Percentiles rank a stretch among this genome's conserved stretches.
Conservation (phyloP, 768 basidiomycete species). For the Tubosaeta sp. region DNA sequence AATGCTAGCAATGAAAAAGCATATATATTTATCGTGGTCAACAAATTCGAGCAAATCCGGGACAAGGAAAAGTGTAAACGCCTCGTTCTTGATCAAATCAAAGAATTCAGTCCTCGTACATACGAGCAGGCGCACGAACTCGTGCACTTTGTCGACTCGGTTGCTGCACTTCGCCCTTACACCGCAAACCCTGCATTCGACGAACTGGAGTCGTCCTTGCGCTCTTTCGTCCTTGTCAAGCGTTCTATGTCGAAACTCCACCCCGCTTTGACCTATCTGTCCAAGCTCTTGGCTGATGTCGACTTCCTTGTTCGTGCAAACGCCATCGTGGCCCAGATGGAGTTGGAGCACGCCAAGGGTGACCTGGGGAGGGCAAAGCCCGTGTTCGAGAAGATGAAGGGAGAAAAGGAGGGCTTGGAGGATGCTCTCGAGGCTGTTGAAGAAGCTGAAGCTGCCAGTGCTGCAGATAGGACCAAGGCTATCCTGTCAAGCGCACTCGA, state of each 20-base stretch:
- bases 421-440: conserved; percentile 75
- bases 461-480: conserved; percentile 50
- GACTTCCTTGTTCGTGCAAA: conserved; percentile 86
- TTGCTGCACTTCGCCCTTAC: conserved; percentile 62
- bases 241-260: conserved; percentile 94
- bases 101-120: conserved; percentile 85
- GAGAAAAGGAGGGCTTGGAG: conserved; percentile 68
- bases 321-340: conserved; percentile 75
- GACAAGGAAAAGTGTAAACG: conserved; percentile 92
- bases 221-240: conserved; percentile 94
- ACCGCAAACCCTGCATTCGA: conserved; percentile 70
- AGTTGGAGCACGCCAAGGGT: conserved; percentile 64
- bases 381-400: conserved; percentile 84
- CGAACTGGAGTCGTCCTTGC: conserved; percentile 82
- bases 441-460: conserved; percentile 59
- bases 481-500: conserved; percentile 68
- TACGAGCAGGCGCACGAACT: conserved; percentile 89
- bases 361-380: conserved; percentile 72
- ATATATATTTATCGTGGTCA: conserved; percentile 97
- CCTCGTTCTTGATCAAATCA: conserved; percentile 90
- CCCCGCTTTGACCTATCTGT: conserved; percentile 88
- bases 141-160: conserved; percentile 97
- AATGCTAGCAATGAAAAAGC: conserved; percentile 96
- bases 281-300: conserved; percentile 85
- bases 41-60: conserved; percentile 93